A percentile compares a stretch with the other conserved stretches of the same genome.
Evolutionary conservation across 75 land plant species (phyloP).

Genomic region (Selaginella moellendorffii): DNA sequence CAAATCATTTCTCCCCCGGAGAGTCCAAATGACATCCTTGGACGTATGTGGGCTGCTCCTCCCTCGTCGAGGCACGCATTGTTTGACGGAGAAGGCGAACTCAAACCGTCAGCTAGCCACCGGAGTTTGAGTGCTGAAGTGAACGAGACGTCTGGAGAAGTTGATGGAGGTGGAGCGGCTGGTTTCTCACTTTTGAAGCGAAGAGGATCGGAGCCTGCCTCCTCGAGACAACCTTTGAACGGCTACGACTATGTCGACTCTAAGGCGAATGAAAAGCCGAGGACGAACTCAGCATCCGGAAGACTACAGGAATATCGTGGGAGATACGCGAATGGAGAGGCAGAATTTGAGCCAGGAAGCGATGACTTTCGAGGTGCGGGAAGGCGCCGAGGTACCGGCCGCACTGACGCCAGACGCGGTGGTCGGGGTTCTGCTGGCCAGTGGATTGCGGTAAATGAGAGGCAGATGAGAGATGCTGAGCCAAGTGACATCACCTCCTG

Average conservation of each 20-base stretch:
- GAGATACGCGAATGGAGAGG: neutral
- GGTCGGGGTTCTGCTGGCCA: constrained; percentile 13
- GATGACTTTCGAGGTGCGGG: constrained; percentile 6
- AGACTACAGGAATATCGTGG: neutral
- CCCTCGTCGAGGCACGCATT: neutral
- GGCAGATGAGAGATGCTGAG: constrained; percentile 15
- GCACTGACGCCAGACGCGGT: constrained; percentile 15
- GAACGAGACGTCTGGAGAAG: constrained; percentile 7
- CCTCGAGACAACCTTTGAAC: neutral
- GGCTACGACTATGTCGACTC: constrained; percentile 3
- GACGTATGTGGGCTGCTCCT: constrained; percentile 19
- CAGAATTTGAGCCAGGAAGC: neutral
- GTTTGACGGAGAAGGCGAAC: constrained; percentile 4
- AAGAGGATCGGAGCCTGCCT: too few relatives aligned
- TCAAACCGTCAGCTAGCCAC: neutral
- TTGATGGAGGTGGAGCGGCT: constrained; percentile 1
- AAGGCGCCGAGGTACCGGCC: constrained; percentile 11
- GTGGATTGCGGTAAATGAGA: constrained; percentile 26
- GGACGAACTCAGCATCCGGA: neutral
- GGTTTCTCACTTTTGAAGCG: neutral
- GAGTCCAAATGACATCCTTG: constrained; percentile 15
- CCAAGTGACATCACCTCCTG: constrained; percentile 6
- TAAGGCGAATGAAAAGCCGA: constrained; percentile 10
- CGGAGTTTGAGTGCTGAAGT: constrained; percentile 1
- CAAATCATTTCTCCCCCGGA: constrained; percentile 3